Evolutionary conservation across 495 filamentous ascomycete genomes (phyloP), one percentile per base, ranked within the genome.

Genomic region (Immersiella caudata): DNA sequence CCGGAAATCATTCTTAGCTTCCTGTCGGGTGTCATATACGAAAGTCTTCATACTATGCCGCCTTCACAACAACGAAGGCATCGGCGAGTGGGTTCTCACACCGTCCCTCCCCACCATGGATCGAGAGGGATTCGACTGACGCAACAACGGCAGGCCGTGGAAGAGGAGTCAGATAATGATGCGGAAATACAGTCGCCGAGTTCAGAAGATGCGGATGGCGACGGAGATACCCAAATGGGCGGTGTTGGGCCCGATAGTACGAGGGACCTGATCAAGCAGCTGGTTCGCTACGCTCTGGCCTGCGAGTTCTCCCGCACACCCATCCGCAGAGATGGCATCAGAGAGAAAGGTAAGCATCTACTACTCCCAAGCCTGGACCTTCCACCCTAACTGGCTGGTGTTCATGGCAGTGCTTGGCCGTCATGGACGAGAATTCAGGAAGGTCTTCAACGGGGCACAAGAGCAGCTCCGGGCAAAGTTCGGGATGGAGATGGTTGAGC

Each of bases 201-300:
- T 58, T 64, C 63, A 18, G 67, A 60, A 18, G 49, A 73, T 25
- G 68, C 26, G 8, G 79, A 70, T 52, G 75, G 67, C 20, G 80
- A 79, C 26, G 76, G 77, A 11, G 81, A 80, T 58, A 71, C 78
- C 52, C 72, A 72, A 2, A 82, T 81, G 74, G 79, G 72, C 33
- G 77, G 62, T 20, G 65, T 64, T 16, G 78, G 8, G 74, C 75
- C 58, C 65, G 75, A 62, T 73, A 80, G 61, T 71, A 77, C 71
- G 71, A 80, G 60, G 60, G 87, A 91, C 67, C 81, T 94, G 71
- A 87, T 93, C 33, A 97, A 97, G 79, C 97, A 93, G 69, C 79
- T 99, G 56, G 90, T 98, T 21, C 89, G 95, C n/a, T 86, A 97
- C 52, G 95, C 93, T 2, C 76, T 98, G 6, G 87, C 94, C 2